Evolutionary conservation across 805 yeast species (phyloP), one percentile per base, ranked within the genome.

Genomic region (Lipomyces sp.): DNA sequence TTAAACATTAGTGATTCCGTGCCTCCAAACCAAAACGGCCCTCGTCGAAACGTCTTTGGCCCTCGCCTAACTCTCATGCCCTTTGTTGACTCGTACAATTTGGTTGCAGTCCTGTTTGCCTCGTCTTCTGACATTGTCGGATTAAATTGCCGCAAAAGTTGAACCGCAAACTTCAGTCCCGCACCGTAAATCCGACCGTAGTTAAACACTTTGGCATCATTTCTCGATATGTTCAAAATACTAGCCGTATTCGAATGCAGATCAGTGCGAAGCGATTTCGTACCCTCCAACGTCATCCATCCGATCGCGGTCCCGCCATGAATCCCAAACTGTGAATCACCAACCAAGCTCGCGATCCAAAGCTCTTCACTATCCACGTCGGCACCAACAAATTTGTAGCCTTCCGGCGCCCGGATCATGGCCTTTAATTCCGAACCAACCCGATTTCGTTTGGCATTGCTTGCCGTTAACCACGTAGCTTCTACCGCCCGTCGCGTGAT

Each of bases 251-350:
- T 92, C 0, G 98, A 92, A 76, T 95, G 99, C 67, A 96, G 79
- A 79, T 95, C 99, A 0, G 99, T 96, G 3, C 95, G 96, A 63
- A 90, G 94, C 64, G 80, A 82, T 78, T 95, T 95, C 3, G 94
- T 87, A 24, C 99, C 99, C 80, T 95, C 99, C 64, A 95, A 82
- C 1, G 98, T 93, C 99, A 95, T 96, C 99, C 99, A 96, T 0
- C 98, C 98, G 63, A 96, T 84, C 0, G 98, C 97, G 0, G 98
- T 92, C 13, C 96, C 96, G 4, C 99, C 99, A 77, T 95, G 99
- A 32, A 90, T 80, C 42, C 88, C 86, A 77, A 94, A 91, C 61
- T 88, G 85, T 0, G 98, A 88, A 76, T 95, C 99, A 2, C 99
- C 98, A 39, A 94, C 87, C 32, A 96, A 79, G 24, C 97, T 90